Percentiles rank a stretch among this genome's conserved stretches.
Evolutionary conservation across 139 green algal genomes (phyloP).

Genomic region (Penium margaritaceum): DNA sequence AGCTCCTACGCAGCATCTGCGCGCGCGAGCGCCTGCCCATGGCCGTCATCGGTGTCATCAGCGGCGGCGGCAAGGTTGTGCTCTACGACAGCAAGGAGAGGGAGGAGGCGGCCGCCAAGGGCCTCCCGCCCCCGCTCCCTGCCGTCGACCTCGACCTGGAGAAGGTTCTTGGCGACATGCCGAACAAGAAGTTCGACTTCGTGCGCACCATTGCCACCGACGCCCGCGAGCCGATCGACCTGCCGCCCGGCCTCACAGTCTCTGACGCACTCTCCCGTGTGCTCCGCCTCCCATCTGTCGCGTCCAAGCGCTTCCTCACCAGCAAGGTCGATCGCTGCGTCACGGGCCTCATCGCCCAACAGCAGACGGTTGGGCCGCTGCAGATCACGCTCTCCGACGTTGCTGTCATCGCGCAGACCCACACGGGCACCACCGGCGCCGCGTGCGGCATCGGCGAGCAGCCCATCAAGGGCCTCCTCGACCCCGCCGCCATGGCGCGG

Average conservation of each 20-base stretch:
- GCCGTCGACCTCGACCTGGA: slow-evolving; percentile 92
- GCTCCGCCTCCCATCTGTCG: slow-evolving; percentile 79
- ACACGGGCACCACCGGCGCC: slow-evolving; percentile 60
- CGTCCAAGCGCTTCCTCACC: slow-evolving; percentile 97
- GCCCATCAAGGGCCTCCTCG: slow-evolving; percentile 85
- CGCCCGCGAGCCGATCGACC: slow-evolving; percentile 45
- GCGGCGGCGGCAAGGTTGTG: slow-evolving; percentile 71
- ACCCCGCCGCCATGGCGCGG: slow-evolving; percentile 84
- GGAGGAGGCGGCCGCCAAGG: slow-evolving; percentile 11
- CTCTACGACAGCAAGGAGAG: slow-evolving; percentile 62
- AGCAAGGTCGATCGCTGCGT: slow-evolving; percentile 91
- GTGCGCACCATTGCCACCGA: slow-evolving; percentile 14
- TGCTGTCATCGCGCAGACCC: slow-evolving; percentile 68
- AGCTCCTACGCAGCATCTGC: slow-evolving; percentile 74
- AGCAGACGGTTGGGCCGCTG: slow-evolving; percentile 92
- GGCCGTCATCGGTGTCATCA: slow-evolving; percentile 75
- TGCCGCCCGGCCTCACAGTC: slow-evolving; percentile 53
- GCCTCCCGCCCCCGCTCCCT: slow-evolving; percentile 45
- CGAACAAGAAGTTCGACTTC: slow-evolving; percentile 85
- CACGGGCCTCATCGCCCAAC: slow-evolving; percentile 86
- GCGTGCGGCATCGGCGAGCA: slow-evolving; percentile 92
- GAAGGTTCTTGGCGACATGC: slow-evolving; percentile 91
- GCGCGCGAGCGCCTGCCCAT: slow-evolving; percentile 67
- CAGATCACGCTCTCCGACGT: slow-evolving; percentile 84
- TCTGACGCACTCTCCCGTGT: slow-evolving; percentile 65